Conservation (phyloP, 305 asterid genomes). For the Euphrasia arctica region DNA sequence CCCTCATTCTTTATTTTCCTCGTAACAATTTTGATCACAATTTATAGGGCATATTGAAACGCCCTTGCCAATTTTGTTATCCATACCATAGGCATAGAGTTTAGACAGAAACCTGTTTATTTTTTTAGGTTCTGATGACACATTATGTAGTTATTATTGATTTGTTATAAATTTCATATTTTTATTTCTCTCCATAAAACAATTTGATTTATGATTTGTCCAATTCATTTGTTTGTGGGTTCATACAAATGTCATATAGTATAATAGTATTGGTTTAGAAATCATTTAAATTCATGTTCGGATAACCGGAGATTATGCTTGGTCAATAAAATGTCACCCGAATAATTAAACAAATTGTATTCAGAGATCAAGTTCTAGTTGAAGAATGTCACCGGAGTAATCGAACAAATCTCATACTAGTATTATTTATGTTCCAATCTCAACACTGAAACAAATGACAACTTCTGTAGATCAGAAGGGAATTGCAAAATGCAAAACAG, state of each 20-base stretch:
- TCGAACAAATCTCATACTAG: no score
- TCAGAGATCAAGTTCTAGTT: no score
- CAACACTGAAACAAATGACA: not conserved
- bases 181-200: no score
- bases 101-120: conserved; percentile 1
- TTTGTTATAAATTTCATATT: not conserved
- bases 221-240: no score
- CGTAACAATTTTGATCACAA: not conserved
- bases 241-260: no score
- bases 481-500: not conserved
- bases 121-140: conserved; percentile 14
- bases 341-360: no score
- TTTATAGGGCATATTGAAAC: conserved; percentile 7
- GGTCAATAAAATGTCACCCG: no score
- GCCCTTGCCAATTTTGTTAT: conserved; percentile 19
- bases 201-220: no score
- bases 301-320: no score
- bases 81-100: conserved; percentile 18
- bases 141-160: conserved; percentile 8
- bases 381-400: no score
- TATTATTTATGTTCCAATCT: not conserved
- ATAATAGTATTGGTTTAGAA: no score
- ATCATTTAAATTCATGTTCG: no score
- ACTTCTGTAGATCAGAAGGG: not conserved
- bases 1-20: conserved; percentile 27